Evolutionary conservation across 371 early-diverging fungal genomes (phyloP), one percentile per base, ranked within the genome.

Genomic region (Mortierella polycephala): DNA sequence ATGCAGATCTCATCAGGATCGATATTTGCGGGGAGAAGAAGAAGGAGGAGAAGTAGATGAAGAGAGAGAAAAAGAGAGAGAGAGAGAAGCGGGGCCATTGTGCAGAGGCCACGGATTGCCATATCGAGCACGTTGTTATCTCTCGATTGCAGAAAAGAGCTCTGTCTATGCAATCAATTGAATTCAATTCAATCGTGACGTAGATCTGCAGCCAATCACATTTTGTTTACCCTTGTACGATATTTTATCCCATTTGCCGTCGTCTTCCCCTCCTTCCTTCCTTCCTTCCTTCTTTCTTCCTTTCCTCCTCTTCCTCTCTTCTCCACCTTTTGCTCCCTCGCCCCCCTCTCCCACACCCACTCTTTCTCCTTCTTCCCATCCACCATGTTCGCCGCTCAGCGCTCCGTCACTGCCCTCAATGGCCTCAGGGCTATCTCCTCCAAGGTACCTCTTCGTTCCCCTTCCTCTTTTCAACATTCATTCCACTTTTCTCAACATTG

Each of bases 361-460:
- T 45, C 45, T 40, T 47, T 14, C 13, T 47, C 8, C 64, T 41
- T 54, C 52, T 21, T 44, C 16, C 9, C 65, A 45, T 30, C 66
- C 65, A 58, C 52, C 67, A 75, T 75, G 76, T 75, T 70, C 55
- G 76, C 71, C 52, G 54, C 66, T 54, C 67, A 67, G 63, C 76
- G 71, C 55, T 60, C 75, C 58, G 63, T 71, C 41, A 60, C 67
- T 58, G 76, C 76, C 71, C 55, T 75, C 75, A 65, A 70, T 54
- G 75, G 75, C 65, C 70, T 75, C 76, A 70, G 71, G 76, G 59
- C 76, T 53, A 66, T 75, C 63, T 75, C 71, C 42, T 56, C 76
- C 67, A 75, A 75, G 76, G 76, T 75, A 66, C 23, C 21, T 20
- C 13, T 39, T 44, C 40, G 57, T 12, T 18, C 23, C 20, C 39